Base-by-base conservation (phyloP, 805 yeast genomes). In the Candida incommunis region DNA sequence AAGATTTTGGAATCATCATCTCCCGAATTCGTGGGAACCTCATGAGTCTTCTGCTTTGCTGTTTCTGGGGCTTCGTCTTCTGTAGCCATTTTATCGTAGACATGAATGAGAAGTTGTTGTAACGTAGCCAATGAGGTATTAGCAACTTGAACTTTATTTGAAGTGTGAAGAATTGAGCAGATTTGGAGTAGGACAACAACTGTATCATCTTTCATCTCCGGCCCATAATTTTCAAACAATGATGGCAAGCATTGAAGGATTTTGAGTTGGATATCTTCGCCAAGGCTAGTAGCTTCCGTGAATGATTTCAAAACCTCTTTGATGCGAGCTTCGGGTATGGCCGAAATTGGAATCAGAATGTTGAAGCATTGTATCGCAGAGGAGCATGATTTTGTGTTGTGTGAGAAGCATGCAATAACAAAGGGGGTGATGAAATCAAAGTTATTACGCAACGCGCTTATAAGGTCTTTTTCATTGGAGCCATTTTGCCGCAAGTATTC, bases 71-170 rank as follows among this genome's bases (percentile, higher is more conserved):
- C 21, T 5, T 58, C 54, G 46, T 67, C 72, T 40, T 72, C 75
- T 3, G 62, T 66, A 16, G 58, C 51, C 41, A 76, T 70, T 56
- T 76, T 71, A 46, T 90, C 97, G 60, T 82, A 90, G 0, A 87
- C 73, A 24, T 82, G 75, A 29, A 82, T 76, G 41, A 87, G 71
- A 40, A 92, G 64, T 59, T 92, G 97, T 50, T 87, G 94, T 41
- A 87, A 71, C 2, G 97, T 86, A 2, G 97, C 98, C 43, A 85
- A 78, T 0, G 97, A 96, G 0, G 97, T 84, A 54, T 87, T 88
- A 13, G 76, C 71, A 3, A 92, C 95, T 53, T 84, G 83, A 3
- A 79, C 72, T 53, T 82, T 81, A 49, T 76, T 81, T 13, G 77
- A 71, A 13, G 76, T 65, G 46, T 84, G 87, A 43, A 92, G 68